Evolutionary conservation across 257 asterid genomes (phyloP).

Genomic region (Schizonepeta tenuifolia): DNA sequence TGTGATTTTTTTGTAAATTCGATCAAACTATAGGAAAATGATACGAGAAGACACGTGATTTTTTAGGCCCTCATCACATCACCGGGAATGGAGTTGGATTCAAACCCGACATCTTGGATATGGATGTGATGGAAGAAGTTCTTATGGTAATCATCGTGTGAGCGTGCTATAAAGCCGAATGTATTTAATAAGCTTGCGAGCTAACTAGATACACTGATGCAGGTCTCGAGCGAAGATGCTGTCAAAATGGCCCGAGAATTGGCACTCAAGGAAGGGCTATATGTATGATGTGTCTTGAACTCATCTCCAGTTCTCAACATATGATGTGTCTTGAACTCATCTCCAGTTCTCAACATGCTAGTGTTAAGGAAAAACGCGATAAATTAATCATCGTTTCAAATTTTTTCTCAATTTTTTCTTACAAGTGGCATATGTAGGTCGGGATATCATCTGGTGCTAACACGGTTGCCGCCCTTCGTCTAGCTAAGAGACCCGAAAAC

Average conservation of each 20-base stretch:
- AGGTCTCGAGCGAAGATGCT: slow-evolving; percentile 95
- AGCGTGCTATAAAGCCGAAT: neutral
- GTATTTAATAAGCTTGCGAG: neutral
- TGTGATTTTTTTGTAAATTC: neutral
- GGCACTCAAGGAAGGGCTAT: slow-evolving; percentile 92
- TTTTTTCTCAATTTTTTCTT: neutral
- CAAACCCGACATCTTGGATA: slow-evolving; percentile 93
- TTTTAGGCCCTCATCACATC: slow-evolving; percentile 91
- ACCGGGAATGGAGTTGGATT: slow-evolving; percentile 99
- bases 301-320: no score
- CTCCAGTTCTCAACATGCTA: neutral
- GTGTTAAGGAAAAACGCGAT: no score
- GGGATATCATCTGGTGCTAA: slow-evolving; percentile 99
- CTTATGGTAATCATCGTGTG: slow-evolving; percentile 61
- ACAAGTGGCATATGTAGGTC: slow-evolving; percentile 47
- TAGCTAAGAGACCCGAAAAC: slow-evolving; percentile 87
- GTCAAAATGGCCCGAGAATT: slow-evolving; percentile 89
- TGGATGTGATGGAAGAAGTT: slow-evolving; percentile 98
- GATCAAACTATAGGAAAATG: neutral
- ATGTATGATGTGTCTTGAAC: slow-evolving; percentile 45
- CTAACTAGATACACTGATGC: slow-evolving; percentile 24
- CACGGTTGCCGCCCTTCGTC: slow-evolving; percentile 87
- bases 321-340: no score
- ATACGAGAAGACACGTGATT: neutral
- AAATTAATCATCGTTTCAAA: neutral